These are phyloP conservation scores for Urtica urens DNA, from an alignment of 306 rosid species.

Conservation along the genomic window DNA sequence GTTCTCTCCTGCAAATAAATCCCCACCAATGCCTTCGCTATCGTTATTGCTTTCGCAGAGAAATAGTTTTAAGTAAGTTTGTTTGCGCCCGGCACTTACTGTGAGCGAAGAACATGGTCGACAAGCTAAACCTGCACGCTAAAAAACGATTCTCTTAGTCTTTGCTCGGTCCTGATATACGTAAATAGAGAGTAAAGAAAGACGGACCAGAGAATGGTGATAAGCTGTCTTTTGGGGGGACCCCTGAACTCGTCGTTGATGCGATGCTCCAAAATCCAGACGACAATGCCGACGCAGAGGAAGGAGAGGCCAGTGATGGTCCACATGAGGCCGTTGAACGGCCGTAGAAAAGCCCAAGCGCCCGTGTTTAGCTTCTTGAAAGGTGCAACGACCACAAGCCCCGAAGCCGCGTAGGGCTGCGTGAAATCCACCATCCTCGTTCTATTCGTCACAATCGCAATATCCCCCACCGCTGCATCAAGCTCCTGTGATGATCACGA, in stretches of 20 bases:
- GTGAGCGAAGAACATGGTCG: conserved; percentile 89
- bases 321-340: conserved; percentile 81
- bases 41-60: background rate
- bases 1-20: conserved; percentile 67
- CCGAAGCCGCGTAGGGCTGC: conserved; percentile 84
- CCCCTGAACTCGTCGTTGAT: conserved; percentile 91
- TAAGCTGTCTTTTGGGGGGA: conserved; percentile 60
- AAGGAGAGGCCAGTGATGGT: conserved; percentile 56
- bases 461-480: conserved; percentile 86
- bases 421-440: conserved; percentile 83
- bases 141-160: conserved; percentile 7
- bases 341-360: conserved; percentile 87
- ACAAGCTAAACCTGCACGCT: conserved; percentile 90
- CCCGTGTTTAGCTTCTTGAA: conserved; percentile 58
- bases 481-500: conserved; percentile 41
- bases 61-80: background rate
- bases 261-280: conserved; percentile 90
- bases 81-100: conserved; percentile 40
- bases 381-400: conserved; percentile 86
- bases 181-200: conserved; percentile 13
- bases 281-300: conserved; percentile 65
- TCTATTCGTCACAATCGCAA: conserved; percentile 76
- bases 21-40: conserved; percentile 6
- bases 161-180: too few relatives aligned
- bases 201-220: conserved; percentile 90